Percentiles rank a stretch among this genome's conserved stretches.
Conservation (phyloP, 129 eudicot species). For the Kitagawia praeruptora region DNA sequence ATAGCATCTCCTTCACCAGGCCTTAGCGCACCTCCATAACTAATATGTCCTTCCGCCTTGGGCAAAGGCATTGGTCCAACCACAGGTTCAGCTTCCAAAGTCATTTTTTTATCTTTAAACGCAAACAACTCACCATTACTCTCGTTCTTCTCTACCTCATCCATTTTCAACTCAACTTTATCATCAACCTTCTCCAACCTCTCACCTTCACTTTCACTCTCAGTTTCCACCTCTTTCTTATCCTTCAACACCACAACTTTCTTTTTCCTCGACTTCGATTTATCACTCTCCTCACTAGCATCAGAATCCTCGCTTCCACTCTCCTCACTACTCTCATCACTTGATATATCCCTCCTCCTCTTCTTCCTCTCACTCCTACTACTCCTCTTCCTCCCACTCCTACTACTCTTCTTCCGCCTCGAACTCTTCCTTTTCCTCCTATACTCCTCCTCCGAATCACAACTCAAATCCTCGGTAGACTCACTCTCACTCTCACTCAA, state of each 20-base stretch:
- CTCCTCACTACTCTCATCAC: conserved; percentile 34
- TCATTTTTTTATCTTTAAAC: conserved; percentile 59
- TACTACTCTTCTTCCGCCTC: conserved; percentile 30
- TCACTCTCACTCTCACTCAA: conserved; percentile 23
- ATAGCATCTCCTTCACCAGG: conserved; percentile 99
- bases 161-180: conserved; percentile 20
- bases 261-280: conserved; percentile 28
- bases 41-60: conserved; percentile 91
- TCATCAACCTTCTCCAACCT: conserved; percentile 22
- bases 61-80: conserved; percentile 97
- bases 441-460: conserved; percentile 44
- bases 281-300: conserved; percentile 16
- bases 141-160: conserved; percentile 32
- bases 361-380: conserved; percentile 36
- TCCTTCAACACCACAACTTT: conserved; percentile 18
- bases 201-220: conserved; percentile 19
- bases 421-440: conserved; percentile 27
- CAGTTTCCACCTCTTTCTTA: conserved; percentile 24
- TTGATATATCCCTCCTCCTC: conserved; percentile 20
- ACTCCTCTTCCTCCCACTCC: conserved; percentile 25
- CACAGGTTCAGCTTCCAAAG: conserved; percentile 47
- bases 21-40: conserved; percentile 98
- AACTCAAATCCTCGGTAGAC: conserved; percentile 28
- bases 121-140: conserved; percentile 29
- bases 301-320: conserved; percentile 33